Base-by-base conservation (phyloP, 2,329 filamentous ascomycete genomes). In the Epichloe sp. region DNA sequence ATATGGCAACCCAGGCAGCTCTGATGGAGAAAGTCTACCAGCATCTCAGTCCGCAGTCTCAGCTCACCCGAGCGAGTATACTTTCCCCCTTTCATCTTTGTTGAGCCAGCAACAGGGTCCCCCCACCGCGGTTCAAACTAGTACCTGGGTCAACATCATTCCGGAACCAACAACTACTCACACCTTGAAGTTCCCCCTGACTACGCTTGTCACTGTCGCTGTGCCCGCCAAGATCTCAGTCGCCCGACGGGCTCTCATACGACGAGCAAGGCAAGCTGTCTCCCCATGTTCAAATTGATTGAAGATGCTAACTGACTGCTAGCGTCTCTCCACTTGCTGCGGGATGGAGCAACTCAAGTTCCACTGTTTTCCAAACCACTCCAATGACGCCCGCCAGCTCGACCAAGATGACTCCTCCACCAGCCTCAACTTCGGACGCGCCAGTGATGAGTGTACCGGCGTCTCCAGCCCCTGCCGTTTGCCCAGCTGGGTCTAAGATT, bases 121-220 rank as follows among this genome's bases (percentile, higher is more conserved):
- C 42, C 38, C 54, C 23, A 44, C 57, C 2, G 56, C 56, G 7
- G 53, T 68, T 3, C 58, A 63, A 19, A 71, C 67, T 7, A 65
- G 62, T 47, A 70, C 67, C 19, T 69, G 68, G 65, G 62, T 63
- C 51, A 71, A 71, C 35, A 49, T 70, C 45, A 65, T 71, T 26
- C 57, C 60, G 2, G 65, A 67, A 43, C 58, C 61, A 35, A 71
- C 68, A 2, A 71, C 68, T 5, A 70, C 69, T 1, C 69, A 69
- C 53, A 69, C 65, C 1, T 57, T 69, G 49, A 62, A 65, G 50
- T 69, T 67, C 47, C 66, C 67, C 67, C 31, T 70, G 40, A 69
- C 67, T 4, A 70, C 67, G 1, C 54, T 70, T 55, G 62, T 59
- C 8, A 68, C 65, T n/a, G 46, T 68, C 19, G 58, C 63, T 14